Percentiles rank a stretch among this genome's conserved stretches.
phyloP scores from a whole-genome alignment of 2,329 filamentous ascomycete species.

The Diaporthe longicolla region DNA sequence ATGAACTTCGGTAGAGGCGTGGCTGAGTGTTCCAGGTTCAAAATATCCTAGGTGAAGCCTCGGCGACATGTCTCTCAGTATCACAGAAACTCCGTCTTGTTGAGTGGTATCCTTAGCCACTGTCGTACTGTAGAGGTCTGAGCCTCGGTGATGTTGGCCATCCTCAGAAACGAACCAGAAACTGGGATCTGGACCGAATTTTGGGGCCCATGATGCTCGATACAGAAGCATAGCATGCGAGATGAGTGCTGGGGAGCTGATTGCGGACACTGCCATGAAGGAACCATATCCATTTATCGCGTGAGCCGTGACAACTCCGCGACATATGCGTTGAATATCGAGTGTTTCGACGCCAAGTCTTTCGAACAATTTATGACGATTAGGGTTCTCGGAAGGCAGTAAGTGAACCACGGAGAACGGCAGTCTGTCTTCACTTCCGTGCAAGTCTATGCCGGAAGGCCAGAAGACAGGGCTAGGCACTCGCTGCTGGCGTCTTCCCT shows the following conservation, averaged over 20 bases:
- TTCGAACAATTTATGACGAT: neutral
- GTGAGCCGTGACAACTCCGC: neutral
- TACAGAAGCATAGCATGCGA: neutral
- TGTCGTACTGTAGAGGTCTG: neutral
- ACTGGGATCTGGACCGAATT: too few species aligned
- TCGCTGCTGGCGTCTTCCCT: neutral
- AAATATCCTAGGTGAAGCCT: neutral
- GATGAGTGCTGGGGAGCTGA: neutral
- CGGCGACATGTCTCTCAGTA: neutral
- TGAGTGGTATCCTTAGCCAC: neutral
- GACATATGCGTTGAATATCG: neutral
- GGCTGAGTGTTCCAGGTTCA: too few species aligned
- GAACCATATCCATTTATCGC: neutral
- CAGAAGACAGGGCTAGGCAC: neutral
- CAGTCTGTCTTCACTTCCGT: neutral
- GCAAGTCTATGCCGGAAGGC: neutral
- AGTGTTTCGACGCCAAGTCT: neutral
- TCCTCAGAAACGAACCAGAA: neutral
- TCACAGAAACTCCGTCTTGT: neutral
- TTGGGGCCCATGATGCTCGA: neutral
- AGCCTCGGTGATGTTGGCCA: neutral
- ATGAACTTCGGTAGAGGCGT: too few species aligned
- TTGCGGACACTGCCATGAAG: neutral
- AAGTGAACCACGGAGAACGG: neutral
- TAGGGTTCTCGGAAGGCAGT: fast-evolving